Base-by-base conservation (phyloP, 192 early-diverging fungal genomes). In the Podila minutissima region DNA sequence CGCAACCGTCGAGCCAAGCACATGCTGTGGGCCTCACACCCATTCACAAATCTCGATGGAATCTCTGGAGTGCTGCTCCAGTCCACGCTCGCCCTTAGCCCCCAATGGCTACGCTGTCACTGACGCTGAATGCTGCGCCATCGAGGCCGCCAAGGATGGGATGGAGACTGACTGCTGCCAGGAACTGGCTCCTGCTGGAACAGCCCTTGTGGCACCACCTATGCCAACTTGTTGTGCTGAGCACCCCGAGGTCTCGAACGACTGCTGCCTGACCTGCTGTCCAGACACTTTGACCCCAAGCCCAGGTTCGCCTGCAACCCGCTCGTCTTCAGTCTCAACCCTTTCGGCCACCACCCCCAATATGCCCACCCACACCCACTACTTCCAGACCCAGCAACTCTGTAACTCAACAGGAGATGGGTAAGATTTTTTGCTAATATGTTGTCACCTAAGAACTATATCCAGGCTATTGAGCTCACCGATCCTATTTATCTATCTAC, bases 201-300 rank as follows among this genome's bases (percentile, higher is more conserved):
- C 62, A 10, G 48, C 69, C 0, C 20, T 60, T 37, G 15, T 28
- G 37, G 13, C 57, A 17, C 70, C 67, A 50, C 29, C 63, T 61
- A 29, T 67, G 49, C 20, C 77, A 13, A 81, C 62, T 13, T 81
- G 77, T 35, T 81, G 77, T 49, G 49, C 77, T 10, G 77, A 81
- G 29, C 77, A 81, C 28, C 76, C 76, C 3, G 77, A 81, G 48
- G 71, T 73, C 22, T 24, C 69, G 17, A 68, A 81, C 19, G 77
- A 81, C 46, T 81, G 77, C 37, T 81, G 77, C 51, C 57, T 67
- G 24, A 81, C 71, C 41, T 81, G 77, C 31, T 81, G 77, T 55
- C 77, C 77, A 17, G 77, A 81, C 46, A 66, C 77, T 3, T 11
- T 68, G 33, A 59, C 77, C 2, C 46, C 66, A 24, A 59, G 69